phyloP scores from a whole-genome alignment of 371 early-diverging fungal species.

The Apophysomyces trapeziformis region DNA sequence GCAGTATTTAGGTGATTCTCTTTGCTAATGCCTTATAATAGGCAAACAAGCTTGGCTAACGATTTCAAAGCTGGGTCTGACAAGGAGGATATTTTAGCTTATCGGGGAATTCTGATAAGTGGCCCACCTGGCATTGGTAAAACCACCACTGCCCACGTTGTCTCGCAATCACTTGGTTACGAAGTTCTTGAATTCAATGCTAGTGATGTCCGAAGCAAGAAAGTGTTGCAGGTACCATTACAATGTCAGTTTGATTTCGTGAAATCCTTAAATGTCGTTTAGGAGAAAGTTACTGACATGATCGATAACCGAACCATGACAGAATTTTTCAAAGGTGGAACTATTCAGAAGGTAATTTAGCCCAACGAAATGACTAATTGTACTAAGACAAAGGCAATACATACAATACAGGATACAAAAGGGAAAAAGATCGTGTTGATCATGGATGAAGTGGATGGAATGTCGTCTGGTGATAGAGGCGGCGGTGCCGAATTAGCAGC shows the following conservation, averaged over 20 bases:
- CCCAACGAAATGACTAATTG: conserved; percentile 1
- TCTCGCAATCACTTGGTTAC: conserved; percentile 80
- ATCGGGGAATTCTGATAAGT: conserved; percentile 86
- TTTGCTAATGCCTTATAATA: neutral
- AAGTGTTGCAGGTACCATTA: conserved; percentile 67
- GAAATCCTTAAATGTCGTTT: neutral
- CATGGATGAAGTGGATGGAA: conserved; percentile 99
- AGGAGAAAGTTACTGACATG: conserved; percentile 40
- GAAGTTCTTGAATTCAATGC: conserved; percentile 99
- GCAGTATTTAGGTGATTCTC: conserved; percentile 19
- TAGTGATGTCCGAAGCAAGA: conserved; percentile 97
- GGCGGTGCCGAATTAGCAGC: conserved; percentile 93
- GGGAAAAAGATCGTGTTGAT: conserved; percentile 72
- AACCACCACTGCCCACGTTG: conserved; percentile 95
- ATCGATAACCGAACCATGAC: conserved; percentile 75
- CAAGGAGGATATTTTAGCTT: conserved; percentile 27
- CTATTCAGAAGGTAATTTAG: neutral
- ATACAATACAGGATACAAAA: neutral
- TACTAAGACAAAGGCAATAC: neutral
- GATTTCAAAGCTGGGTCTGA: conserved; percentile 15
- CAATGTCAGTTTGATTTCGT: neutral
- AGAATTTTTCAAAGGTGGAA: conserved; percentile 55
- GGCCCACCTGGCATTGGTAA: conserved; percentile 99
- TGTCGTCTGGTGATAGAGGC: conserved; percentile 99
- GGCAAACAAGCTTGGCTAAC: conserved; percentile 32